Evolutionary conservation across 306 rosid genomes (phyloP).

Genomic region (Medicago lupulina): DNA sequence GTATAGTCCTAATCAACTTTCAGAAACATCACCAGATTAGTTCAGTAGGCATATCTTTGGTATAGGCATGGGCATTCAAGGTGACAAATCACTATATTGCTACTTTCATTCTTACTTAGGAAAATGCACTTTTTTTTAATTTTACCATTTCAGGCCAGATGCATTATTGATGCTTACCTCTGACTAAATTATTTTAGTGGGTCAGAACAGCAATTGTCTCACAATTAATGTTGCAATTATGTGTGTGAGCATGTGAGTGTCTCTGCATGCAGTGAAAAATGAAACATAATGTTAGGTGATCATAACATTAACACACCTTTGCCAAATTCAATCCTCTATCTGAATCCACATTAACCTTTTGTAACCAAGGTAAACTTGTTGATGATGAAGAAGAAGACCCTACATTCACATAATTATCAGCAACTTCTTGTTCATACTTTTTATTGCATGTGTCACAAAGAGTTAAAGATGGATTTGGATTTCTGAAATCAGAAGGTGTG

Average conservation of each 20-base stretch:
- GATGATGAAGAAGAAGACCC: constrained; percentile 52
- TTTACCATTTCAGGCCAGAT: constrained; percentile 27
- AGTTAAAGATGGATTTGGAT: constrained; percentile 48
- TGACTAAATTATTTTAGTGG: too few relatives aligned
- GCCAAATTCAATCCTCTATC: constrained; percentile 59
- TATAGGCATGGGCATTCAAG: constrained; percentile 6
- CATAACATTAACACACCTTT: constrained; percentile 67
- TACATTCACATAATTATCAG: constrained; percentile 58
- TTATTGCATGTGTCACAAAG: constrained; percentile 76
- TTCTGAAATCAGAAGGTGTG: constrained; percentile 60
- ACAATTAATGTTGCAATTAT: constrained; percentile 26
- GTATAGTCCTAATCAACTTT: constrained; percentile 31
- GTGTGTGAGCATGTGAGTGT: constrained; percentile 45
- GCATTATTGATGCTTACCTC: too few relatives aligned
- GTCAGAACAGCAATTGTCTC: constrained; percentile 33
- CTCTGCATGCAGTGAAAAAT: constrained; percentile 40
- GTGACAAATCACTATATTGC: constrained; percentile 25
- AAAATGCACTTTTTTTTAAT: neutral
- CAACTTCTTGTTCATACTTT: constrained; percentile 81
- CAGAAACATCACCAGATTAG: constrained; percentile 30
- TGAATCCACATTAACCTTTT: constrained; percentile 54
- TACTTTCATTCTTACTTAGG: constrained; percentile 1
- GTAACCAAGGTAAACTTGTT: constrained; percentile 65
- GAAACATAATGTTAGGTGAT: constrained; percentile 47
- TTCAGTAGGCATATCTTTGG: neutral